Evolutionary conservation across 2,329 filamentous ascomycete species (phyloP).

Genomic region (Exserohilum turcica): DNA sequence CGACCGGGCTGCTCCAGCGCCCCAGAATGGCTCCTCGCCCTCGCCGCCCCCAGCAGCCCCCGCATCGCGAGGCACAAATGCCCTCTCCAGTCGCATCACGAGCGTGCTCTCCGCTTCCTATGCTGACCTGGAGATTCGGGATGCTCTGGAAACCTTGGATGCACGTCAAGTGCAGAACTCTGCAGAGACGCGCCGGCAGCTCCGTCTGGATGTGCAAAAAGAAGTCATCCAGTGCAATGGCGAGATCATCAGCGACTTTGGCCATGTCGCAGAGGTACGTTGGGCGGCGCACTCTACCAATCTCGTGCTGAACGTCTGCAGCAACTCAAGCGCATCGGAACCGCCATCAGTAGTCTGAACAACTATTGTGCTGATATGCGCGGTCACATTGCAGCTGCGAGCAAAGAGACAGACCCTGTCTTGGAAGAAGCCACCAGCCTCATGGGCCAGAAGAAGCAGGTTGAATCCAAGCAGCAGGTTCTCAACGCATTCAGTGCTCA

Average conservation of each 20-base stretch:
- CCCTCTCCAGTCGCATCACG: slow-evolving; percentile 80
- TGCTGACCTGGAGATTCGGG: slow-evolving; percentile 87
- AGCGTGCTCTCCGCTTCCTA: slow-evolving; percentile 89
- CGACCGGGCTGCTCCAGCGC: slow-evolving; percentile 33
- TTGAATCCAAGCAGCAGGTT: slow-evolving; percentile 80
- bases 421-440: slow-evolving; percentile 77
- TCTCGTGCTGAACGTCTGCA: slow-evolving; percentile 49
- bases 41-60: slow-evolving; percentile 30
- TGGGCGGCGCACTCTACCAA: not conserved
- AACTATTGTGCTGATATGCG: slow-evolving; percentile 81
- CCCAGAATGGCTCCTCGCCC: slow-evolving; percentile 37
- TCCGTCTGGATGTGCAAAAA: slow-evolving; percentile 83
- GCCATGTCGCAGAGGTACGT: slow-evolving; percentile 73
- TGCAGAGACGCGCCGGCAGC: slow-evolving; percentile 74
- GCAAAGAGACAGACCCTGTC: slow-evolving; percentile 73
- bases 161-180: slow-evolving; percentile 72
- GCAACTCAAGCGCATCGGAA: slow-evolving; percentile 86
- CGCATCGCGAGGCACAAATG: slow-evolving; percentile 57
- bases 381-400: slow-evolving; percentile 74
- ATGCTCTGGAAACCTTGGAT: slow-evolving; percentile 80
- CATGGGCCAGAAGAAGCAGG: slow-evolving; percentile 71
- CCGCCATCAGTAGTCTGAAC: slow-evolving; percentile 78
- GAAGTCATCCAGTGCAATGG: slow-evolving; percentile 94
- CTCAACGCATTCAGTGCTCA: slow-evolving; percentile 78
- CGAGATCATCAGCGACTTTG: slow-evolving; percentile 85